Evolutionary conservation across 768 basidiomycete species (phyloP).

Genomic region (Tulasnella calospora): DNA sequence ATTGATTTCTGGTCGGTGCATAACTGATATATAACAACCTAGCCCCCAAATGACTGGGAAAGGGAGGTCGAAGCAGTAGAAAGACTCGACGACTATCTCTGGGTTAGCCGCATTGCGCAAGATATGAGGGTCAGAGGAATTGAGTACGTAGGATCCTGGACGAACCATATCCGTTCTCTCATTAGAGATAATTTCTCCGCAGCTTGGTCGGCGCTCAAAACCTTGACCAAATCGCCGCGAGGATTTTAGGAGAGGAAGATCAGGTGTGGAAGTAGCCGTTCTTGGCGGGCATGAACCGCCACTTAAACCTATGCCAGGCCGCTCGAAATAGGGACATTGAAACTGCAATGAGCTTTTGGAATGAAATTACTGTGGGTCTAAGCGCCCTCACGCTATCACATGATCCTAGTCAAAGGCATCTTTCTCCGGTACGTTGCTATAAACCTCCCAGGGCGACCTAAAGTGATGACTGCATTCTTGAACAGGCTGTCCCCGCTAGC

Average conservation of each 20-base stretch:
- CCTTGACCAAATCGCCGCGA: not conserved
- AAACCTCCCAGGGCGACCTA: no score
- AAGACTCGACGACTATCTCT: not conserved
- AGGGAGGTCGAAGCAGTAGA: not conserved
- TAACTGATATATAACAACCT: not conserved
- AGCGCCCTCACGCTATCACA: no score
- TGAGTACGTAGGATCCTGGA: not conserved
- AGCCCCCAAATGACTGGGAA: not conserved
- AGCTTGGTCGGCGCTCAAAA: not conserved
- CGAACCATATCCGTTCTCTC: not conserved
- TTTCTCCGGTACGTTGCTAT: no score
- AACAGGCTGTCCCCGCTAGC: no score
- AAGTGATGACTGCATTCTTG: no score
- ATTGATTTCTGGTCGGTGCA: not conserved
- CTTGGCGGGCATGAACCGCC: not conserved
- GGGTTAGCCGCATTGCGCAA: not conserved
- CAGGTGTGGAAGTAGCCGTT: not conserved
- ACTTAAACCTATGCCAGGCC: not conserved
- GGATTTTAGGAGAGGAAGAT: not conserved
- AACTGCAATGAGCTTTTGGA: not conserved
- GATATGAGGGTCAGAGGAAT: not conserved
- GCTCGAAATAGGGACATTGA: not conserved
- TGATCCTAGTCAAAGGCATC: no score
- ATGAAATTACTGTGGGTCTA: no score
- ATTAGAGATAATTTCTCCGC: not conserved